Conservation (phyloP, 2,329 filamentous ascomycete genomes). For the Aspergillus piperis region DNA sequence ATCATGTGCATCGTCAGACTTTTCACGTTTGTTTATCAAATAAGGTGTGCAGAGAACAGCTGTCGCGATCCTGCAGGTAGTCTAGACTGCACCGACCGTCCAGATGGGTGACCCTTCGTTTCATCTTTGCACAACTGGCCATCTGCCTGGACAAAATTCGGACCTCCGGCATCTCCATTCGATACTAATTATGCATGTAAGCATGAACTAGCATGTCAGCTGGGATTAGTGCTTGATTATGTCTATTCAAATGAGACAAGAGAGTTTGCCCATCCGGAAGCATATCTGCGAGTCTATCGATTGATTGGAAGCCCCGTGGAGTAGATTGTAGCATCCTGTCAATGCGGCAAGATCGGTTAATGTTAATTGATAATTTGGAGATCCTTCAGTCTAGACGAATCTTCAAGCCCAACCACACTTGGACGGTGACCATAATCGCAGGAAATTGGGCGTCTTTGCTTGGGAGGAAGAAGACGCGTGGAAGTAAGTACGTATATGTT, state of each 20-base stretch:
- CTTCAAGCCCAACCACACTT: background rate
- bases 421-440: background rate
- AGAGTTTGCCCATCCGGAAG: background rate
- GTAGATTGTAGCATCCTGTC: background rate
- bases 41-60: background rate
- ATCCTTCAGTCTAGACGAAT: background rate
- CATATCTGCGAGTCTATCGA: background rate
- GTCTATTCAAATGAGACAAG: background rate
- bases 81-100: background rate
- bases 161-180: background rate
- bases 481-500: background rate
- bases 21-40: slow-evolving; percentile 11
- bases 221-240: background rate
- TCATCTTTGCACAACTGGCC: background rate
- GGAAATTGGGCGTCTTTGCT: no score
- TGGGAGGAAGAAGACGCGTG: background rate
- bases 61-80: background rate
- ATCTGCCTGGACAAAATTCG: background rate
- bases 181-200: background rate
- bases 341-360: background rate
- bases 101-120: background rate
- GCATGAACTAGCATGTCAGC: background rate
- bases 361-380: no score
- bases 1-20: slow-evolving; percentile 16
- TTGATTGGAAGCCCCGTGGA: background rate